phyloP scores from a whole-genome alignment of 805 yeast species.

The Grigorovia jiainica region DNA sequence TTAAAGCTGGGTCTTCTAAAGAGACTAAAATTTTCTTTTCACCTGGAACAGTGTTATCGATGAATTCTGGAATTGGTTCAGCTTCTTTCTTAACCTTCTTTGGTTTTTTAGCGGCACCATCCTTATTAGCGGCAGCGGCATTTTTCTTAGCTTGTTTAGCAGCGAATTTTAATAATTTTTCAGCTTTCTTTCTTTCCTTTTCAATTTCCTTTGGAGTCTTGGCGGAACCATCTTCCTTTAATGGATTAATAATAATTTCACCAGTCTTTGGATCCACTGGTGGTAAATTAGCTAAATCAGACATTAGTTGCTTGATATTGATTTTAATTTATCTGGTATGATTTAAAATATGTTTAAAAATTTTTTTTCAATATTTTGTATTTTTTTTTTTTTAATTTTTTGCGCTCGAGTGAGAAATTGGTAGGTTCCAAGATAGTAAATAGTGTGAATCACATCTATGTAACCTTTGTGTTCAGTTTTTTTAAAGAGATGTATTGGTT shows the following conservation, averaged over 20 bases:
- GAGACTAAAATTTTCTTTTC: conserved; percentile 84
- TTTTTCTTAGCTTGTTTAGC: conserved; percentile 63
- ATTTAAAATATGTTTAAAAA: too few relatives aligned
- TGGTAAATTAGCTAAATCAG: conserved; percentile 26
- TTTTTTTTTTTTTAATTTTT: not conserved
- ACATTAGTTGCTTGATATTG: conserved; percentile 11
- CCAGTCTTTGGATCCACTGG: conserved; percentile 31
- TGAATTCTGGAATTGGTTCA: conserved; percentile 75
- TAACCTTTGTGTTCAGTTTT: too few relatives aligned
- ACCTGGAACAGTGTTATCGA: conserved; percentile 77
- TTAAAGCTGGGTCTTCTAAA: conserved; percentile 84
- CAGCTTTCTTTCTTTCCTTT: conserved; percentile 81
- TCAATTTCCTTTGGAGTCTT: conserved; percentile 77
- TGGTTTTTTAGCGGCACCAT: conserved; percentile 48
- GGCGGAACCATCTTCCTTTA: conserved; percentile 36
- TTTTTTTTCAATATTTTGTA: not conserved
- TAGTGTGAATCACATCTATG: too few relatives aligned
- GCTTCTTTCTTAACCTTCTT: conserved; percentile 55
- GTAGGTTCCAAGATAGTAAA: too few relatives aligned
- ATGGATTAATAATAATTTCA: conserved; percentile 29
- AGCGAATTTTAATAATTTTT: conserved; percentile 75
- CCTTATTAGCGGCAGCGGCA: conserved; percentile 38
- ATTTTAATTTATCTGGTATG: too few relatives aligned
- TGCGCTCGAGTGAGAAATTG: too few relatives aligned
- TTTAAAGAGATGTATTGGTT: too few relatives aligned